Percentiles rank a stretch among this genome's conserved stretches.
These are phyloP conservation scores for Acmispon strigosus DNA, from an alignment of 306 rosid genomes.

Conservation along the genomic window DNA sequence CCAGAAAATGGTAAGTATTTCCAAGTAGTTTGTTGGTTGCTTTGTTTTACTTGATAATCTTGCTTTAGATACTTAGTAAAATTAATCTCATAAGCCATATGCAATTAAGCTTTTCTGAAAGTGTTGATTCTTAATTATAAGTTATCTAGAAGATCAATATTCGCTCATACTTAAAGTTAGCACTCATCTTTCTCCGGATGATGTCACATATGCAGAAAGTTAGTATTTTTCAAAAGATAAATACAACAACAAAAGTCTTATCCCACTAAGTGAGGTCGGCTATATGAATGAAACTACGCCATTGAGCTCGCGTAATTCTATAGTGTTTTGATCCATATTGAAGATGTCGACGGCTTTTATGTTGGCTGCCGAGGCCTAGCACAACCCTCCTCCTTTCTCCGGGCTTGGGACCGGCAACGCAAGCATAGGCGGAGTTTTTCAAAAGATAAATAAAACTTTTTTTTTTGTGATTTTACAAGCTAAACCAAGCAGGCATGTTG, in stretches of 20 bases:
- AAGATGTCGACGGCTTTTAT: no score
- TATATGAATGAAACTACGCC: no score
- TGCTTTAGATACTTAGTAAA: constrained; percentile 4
- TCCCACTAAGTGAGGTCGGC: no score
- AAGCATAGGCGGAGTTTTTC: no score
- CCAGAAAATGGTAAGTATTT: constrained; percentile 83
- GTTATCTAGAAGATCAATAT: background rate
- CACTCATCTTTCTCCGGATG: background rate
- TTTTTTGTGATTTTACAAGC: background rate
- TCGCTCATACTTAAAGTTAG: background rate
- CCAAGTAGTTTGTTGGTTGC: background rate
- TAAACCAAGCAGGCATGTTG: constrained; percentile 6
- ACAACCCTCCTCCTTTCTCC: no score
- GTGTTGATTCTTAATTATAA: background rate
- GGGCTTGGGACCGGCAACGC: no score
- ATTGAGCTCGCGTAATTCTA: no score
- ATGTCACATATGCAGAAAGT: constrained; percentile 10
- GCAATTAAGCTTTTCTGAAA: background rate
- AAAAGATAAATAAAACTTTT: background rate
- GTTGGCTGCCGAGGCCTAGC: no score
- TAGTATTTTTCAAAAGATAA: background rate
- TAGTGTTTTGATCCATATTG: no score
- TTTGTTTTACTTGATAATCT: constrained; percentile 12
- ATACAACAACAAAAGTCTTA: no score
- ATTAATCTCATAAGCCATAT: background rate